Percentiles rank a stretch among this genome's conserved stretches.
These are phyloP conservation scores for Yamadazyma endophytica DNA, from an alignment of 805 yeast species.

Conservation along the genomic window DNA sequence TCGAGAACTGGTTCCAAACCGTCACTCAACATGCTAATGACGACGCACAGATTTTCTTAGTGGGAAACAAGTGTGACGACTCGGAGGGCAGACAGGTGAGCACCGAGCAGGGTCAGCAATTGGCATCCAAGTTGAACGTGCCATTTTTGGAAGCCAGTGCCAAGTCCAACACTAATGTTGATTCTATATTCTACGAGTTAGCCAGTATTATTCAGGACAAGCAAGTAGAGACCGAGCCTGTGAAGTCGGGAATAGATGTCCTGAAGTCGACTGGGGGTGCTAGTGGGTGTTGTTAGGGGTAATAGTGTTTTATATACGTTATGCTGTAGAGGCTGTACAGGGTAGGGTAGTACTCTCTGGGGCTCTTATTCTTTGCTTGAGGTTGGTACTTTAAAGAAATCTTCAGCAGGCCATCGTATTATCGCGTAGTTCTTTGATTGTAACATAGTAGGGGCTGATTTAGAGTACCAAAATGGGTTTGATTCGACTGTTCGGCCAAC, in stretches of 20 bases:
- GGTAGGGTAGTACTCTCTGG: too few relatives aligned
- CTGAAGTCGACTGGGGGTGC: too few relatives aligned
- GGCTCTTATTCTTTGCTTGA: too few relatives aligned
- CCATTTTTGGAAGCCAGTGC: conserved; percentile 97
- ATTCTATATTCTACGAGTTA: conserved; percentile 83
- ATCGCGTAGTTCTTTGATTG: too few relatives aligned
- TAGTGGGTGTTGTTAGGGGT: too few relatives aligned
- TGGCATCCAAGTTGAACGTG: conserved; percentile 81
- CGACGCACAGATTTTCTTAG: conserved; percentile 89
- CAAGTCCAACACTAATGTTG: conserved; percentile 87
- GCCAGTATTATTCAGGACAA: conserved; percentile 85
- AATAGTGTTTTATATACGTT: too few relatives aligned
- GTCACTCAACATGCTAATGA: conserved; percentile 96
- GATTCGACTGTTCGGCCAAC: too few relatives aligned
- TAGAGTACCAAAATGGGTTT: too few relatives aligned
- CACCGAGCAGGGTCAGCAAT: conserved; percentile 82
- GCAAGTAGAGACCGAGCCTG: conserved; percentile 43
- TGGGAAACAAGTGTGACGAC: conserved; percentile 95
- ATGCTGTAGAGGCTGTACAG: too few relatives aligned
- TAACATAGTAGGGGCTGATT: too few relatives aligned
- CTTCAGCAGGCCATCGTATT: too few relatives aligned
- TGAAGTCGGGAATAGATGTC: conserved; percentile 33
- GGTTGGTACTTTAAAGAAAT: too few relatives aligned
- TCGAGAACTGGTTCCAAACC: conserved; percentile 92
- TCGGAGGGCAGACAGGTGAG: conserved; percentile 81